A percentile compares a stretch with the other conserved stretches of the same genome.
Conservation (phyloP, 345 rosid genomes). For the Bruguiera sexangula region DNA sequence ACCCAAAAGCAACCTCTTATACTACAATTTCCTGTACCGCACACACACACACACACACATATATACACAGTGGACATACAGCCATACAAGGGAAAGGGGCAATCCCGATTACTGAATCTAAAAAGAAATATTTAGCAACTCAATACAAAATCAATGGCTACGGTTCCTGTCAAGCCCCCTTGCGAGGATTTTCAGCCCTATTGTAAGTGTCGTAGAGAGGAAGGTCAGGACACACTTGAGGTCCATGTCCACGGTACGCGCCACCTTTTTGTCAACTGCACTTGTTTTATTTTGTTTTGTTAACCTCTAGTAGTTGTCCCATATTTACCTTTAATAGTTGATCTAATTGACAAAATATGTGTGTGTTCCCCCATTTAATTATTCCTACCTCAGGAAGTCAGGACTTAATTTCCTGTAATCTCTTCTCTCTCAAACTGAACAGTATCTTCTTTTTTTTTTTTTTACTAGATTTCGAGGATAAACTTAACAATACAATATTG, state of each 20-base stretch:
- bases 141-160: constrained; percentile 4
- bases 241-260: constrained; percentile 51
- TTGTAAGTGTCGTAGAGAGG: constrained; percentile 39
- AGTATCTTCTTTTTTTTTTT: too few species aligned
- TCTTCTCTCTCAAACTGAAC: too few species aligned
- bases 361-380: too few species aligned
- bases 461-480: too few species aligned
- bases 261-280: background rate
- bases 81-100: background rate
- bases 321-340: too few species aligned
- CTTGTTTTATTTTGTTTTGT: background rate
- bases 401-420: too few species aligned
- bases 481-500: too few species aligned
- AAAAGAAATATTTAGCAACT: background rate
- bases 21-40: background rate
- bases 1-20: constrained; percentile 13
- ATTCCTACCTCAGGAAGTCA: too few species aligned
- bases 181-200: constrained; percentile 50
- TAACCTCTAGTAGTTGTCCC: too few species aligned
- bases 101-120: too few species aligned
- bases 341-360: too few species aligned
- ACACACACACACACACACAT: background rate
- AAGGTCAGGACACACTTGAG: constrained; percentile 34
- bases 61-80: background rate
- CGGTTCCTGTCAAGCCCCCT: constrained; percentile 4